These are phyloP conservation scores for Pichia nanzhaoensis DNA, from an alignment of 805 yeast genomes.

Conservation along the genomic window DNA sequence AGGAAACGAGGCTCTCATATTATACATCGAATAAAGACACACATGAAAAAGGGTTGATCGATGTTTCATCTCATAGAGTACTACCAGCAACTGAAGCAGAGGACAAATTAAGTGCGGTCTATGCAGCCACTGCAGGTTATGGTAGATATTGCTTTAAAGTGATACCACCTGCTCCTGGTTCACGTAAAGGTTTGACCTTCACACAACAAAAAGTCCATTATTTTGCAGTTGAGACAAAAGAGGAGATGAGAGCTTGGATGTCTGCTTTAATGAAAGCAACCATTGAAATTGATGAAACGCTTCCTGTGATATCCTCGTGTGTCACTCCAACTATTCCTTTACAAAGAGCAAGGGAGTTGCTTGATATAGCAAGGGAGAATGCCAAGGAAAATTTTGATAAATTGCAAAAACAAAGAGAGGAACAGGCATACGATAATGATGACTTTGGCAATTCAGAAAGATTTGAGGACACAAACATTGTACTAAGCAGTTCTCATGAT, in stretches of 20 bases:
- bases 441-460: not conserved
- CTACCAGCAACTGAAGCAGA: constrained; percentile 71
- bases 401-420: constrained; percentile 35
- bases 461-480: constrained; percentile 1
- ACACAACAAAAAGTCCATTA: constrained; percentile 95
- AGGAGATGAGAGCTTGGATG: constrained; percentile 94
- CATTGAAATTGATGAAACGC: constrained; percentile 87
- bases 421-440: constrained; percentile 12
- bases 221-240: constrained; percentile 88
- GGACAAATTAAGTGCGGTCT: constrained; percentile 71
- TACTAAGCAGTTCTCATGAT: not conserved
- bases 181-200: constrained; percentile 88
- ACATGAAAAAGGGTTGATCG: constrained; percentile 87
- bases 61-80: constrained; percentile 90
- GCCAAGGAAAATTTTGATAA: constrained; percentile 47
- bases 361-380: constrained; percentile 76
- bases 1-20: constrained; percentile 89
- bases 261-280: constrained; percentile 92
- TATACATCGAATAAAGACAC: constrained; percentile 72
- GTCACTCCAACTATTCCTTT: constrained; percentile 92
- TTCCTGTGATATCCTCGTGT: constrained; percentile 88
- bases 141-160: constrained; percentile 92
- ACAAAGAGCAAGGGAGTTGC: constrained; percentile 77
- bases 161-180: constrained; percentile 97
- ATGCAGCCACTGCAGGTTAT: constrained; percentile 89